These are phyloP conservation scores for Alternaria incomplexa DNA, from an alignment of 2,329 filamentous ascomycete genomes.

Conservation along the genomic window DNA sequence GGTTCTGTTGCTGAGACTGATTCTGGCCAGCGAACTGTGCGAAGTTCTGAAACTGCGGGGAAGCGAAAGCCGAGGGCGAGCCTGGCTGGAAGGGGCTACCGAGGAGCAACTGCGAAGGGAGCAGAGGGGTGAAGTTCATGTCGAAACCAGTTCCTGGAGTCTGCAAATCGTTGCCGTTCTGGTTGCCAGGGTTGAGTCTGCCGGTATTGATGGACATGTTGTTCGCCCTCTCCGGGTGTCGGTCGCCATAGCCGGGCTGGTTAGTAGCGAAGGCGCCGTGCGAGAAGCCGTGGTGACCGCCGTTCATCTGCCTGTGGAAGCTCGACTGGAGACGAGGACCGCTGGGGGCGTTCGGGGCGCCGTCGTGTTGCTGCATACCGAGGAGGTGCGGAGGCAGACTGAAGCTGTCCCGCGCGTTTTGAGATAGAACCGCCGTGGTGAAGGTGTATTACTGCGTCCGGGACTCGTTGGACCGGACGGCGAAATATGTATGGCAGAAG, in stretches of 20 bases:
- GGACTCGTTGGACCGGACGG: constrained; percentile 51
- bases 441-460: constrained; percentile 65
- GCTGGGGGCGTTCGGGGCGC: constrained; percentile 64
- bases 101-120: constrained; percentile 91
- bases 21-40: constrained; percentile 65
- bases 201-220: constrained; percentile 93
- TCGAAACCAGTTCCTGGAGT: constrained; percentile 90
- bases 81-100: constrained; percentile 97
- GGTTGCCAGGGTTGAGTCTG: constrained; percentile 61
- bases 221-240: constrained; percentile 82
- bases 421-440: constrained; percentile 84
- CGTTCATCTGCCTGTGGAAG: constrained; percentile 72
- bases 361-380: constrained; percentile 88
- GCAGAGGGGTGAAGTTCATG: constrained; percentile 97
- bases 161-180: constrained; percentile 74
- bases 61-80: constrained; percentile 86
- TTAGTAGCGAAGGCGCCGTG: constrained; percentile 92
- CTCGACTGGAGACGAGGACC: constrained; percentile 65
- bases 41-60: constrained; percentile 88
- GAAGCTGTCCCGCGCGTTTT: constrained; percentile 79
- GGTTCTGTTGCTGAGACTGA: constrained; percentile 67
- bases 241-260: constrained; percentile 79
- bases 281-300: constrained; percentile 84
- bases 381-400: constrained; percentile 83
- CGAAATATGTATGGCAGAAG: constrained; percentile 46